Percentiles rank a stretch among this genome's conserved stretches.
phyloP scores from a whole-genome alignment of 495 filamentous ascomycete genomes.

The Recurvomyces mirabilis region DNA sequence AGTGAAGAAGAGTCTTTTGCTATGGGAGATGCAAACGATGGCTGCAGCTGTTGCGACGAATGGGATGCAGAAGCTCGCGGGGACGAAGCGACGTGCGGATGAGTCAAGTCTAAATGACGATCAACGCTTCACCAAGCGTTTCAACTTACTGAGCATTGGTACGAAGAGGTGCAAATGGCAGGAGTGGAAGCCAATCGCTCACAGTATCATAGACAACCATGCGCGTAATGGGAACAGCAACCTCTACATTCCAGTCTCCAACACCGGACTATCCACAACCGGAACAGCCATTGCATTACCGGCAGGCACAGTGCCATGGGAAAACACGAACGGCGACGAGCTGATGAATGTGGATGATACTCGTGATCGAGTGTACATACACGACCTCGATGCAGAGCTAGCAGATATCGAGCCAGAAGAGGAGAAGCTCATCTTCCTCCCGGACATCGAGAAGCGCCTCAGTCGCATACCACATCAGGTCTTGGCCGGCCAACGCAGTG shows the following conservation, averaged over 20 bases:
- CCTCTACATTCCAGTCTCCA: constrained; percentile 42
- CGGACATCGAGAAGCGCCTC: constrained; percentile 73
- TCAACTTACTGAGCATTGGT: constrained; percentile 76
- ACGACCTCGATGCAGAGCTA: constrained; percentile 80
- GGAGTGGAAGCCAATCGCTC: not conserved
- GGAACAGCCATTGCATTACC: not conserved
- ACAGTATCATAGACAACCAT: not conserved
- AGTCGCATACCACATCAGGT: constrained; percentile 58
- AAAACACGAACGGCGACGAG: constrained; percentile 36
- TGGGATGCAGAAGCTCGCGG: constrained; percentile 2
- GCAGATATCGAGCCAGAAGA: constrained; percentile 40
- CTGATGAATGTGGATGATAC: constrained; percentile 82
- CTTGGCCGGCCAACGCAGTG: constrained; percentile 29
- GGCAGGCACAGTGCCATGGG: too few species aligned
- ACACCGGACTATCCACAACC: not conserved
- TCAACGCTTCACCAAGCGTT: constrained; percentile 59
- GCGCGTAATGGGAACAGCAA: constrained; percentile 43
- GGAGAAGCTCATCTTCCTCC: constrained; percentile 57
- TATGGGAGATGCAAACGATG: constrained; percentile 8
- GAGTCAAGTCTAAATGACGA: constrained; percentile 26
- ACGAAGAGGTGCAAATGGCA: constrained; percentile 24
- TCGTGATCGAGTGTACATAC: constrained; percentile 75
- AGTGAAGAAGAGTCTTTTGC: too few species aligned
- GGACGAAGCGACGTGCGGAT: constrained; percentile 15
- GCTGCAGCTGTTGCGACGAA: not conserved